Percentiles rank a stretch among this genome's conserved stretches.
Conservation (phyloP, 257 asterid species). For the Linaria vulgaris region DNA sequence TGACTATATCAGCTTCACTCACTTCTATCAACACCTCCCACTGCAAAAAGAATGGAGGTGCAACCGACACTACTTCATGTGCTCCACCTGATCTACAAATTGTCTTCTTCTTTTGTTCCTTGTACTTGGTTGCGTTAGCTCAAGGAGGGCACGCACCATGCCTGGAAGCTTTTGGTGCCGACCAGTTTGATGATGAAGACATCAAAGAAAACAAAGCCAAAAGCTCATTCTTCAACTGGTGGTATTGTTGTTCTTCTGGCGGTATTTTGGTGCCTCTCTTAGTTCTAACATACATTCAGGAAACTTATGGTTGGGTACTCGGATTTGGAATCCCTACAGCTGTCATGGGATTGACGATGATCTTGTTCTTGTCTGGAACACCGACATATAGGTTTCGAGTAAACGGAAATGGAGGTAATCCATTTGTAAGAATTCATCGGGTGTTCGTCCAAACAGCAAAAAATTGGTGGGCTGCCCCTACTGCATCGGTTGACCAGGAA, state of each 20-base stretch:
- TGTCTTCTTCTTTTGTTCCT: slow-evolving; percentile 38
- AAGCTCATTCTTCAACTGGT: slow-evolving; percentile 46
- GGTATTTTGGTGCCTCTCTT: slow-evolving; percentile 31
- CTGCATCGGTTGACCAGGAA: slow-evolving; percentile 22
- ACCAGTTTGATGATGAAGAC: slow-evolving; percentile 35
- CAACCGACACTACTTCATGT: slow-evolving; percentile 22
- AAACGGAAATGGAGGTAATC: slow-evolving; percentile 20
- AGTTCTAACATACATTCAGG: slow-evolving; percentile 50
- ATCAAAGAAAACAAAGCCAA: slow-evolving; percentile 31
- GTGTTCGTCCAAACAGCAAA: slow-evolving; percentile 29
- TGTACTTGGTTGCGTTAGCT: slow-evolving; percentile 44
- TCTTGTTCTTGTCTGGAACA: slow-evolving; percentile 41
- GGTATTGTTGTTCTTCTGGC: slow-evolving; percentile 30
- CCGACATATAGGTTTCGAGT: slow-evolving; percentile 40
- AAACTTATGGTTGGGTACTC: slow-evolving; percentile 54
- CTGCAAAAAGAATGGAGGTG: slow-evolving; percentile 21
- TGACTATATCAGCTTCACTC: slow-evolving; percentile 40
- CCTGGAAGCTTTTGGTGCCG: slow-evolving; percentile 38
- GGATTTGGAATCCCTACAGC: slow-evolving; percentile 62
- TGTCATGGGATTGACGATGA: slow-evolving; percentile 41
- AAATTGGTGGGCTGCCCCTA: slow-evolving; percentile 18
- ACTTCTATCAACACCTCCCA: slow-evolving; percentile 26
- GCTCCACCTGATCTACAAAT: slow-evolving; percentile 32
- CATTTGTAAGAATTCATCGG: slow-evolving; percentile 28
- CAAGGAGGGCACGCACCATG: slow-evolving; percentile 46